Conservation (phyloP, 371 early-diverging fungal genomes). For the Apophysomyces sp. region DNA sequence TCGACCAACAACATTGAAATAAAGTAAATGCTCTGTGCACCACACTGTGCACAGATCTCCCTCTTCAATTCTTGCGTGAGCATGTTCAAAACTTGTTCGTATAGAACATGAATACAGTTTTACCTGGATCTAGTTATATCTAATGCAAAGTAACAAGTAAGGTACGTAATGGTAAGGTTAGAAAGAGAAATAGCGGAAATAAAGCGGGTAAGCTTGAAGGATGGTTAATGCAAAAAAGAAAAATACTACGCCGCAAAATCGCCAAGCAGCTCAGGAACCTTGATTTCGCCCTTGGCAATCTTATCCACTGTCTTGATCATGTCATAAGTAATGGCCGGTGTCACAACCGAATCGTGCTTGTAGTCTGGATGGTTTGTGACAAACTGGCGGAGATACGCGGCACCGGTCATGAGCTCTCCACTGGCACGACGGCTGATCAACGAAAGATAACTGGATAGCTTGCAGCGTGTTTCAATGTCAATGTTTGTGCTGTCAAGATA, state of each 20-base stretch:
- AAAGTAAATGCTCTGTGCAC: neutral
- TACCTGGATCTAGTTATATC: neutral
- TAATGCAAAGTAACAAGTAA: neutral
- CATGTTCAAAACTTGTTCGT: neutral
- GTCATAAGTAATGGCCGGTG: constrained; percentile 86
- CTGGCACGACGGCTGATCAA: constrained; percentile 84
- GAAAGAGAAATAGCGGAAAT: neutral
- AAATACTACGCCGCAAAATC: constrained; percentile 23
- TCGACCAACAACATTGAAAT: neutral
- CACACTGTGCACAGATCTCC: neutral
- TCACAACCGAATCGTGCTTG: constrained; percentile 88
- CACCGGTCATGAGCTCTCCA: constrained; percentile 83
- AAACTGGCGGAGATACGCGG: constrained; percentile 91
- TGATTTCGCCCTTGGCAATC: constrained; percentile 64
- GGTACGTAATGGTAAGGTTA: neutral
- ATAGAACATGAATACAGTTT: neutral
- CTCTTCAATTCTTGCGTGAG: neutral
- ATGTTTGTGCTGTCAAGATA: constrained; percentile 78
- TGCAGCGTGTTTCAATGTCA: constrained; percentile 64
- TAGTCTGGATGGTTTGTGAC: constrained; percentile 90
- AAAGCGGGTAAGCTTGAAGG: neutral
- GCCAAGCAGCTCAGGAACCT: constrained; percentile 59
- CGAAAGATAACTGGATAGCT: constrained; percentile 75
- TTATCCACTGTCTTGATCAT: constrained; percentile 69
- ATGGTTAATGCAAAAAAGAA: neutral